Evolutionary conservation across 345 rosid genomes (phyloP), one percentile per base, ranked within the genome.

Genomic region (Cardamine chenopodiifolia): DNA sequence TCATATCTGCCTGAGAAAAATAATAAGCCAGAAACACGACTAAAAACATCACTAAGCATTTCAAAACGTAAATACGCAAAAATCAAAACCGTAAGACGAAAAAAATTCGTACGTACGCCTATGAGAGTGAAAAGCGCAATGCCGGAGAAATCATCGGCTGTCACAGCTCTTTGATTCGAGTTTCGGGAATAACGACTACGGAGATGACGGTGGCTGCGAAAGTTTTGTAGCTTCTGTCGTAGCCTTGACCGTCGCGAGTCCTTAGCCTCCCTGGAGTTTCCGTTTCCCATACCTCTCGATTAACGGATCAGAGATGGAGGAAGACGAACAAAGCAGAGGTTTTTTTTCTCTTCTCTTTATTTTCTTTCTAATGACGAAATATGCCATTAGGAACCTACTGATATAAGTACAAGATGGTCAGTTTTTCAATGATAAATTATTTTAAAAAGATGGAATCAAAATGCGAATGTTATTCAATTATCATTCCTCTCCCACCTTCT

Each of bases 121-220:
- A 86, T 66, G 29, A 94, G 79, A 75, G 95, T 85, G 61, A 94
- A 88, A 79, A 86, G 91, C 29, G 98, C 97, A 63, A 94, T 87
- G 80, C 98, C 98, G 34, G 91, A 82, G 71, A 94, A 88, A 81
- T 88, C 88, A 1, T 89, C 97, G 9, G 82, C 86, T 11, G 80
- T 57, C 8, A 76, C 34, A 58, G 81, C 74, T 62, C 76, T 89
- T 42, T 47, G 68, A 59, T 44, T 18, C 0, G 75, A 58, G 49
- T 73, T 72, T 15, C 81, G 66, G 8, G 44, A 35, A 18, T 75
- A 66, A 60, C 76, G 78, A 31, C 34, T 52, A 68, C 70, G 71
- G 2, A 59, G 8, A 34, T 70, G 40, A 74, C 78, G 86, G 64
- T 40, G 82, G 23, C 19, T 82, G 48, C 64, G 76, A 68, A 80